Evolutionary conservation across 1,284 basidiomycete species (phyloP), one percentile per base, ranked within the genome.

Genomic region (Heliocybe sulcata): DNA sequence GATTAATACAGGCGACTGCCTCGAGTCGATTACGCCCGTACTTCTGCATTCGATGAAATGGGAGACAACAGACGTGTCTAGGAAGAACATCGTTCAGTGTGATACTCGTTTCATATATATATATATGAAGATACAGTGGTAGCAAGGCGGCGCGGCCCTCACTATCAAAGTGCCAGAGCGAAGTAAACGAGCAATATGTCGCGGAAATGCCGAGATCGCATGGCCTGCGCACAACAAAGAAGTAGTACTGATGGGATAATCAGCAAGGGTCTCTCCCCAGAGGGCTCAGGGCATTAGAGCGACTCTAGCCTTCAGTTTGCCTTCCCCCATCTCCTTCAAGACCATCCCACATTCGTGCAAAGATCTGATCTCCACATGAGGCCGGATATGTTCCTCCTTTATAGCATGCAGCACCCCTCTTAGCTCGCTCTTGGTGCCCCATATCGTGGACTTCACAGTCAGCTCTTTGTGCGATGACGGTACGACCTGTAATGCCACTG

Each of bases 331-430:
- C 10, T 60, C 61, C 38, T 59, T 45, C 25, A 61, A 35, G 11
- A 60, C 57, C 19, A 58, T 16, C 23, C 20, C 51, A 35, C 58
- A 59, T 14, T 61, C 57, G 9, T 56, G 53, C 56, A 65, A 53
- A 23, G 61, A 55, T 23, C 60, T 51, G 35, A 45, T 56, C 50
- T 64, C 60, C 16, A 65, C 60, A 50, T 58, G 47, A 10, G 62
- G 60, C 26, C 51, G 58, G 27, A 66, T 45, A 55, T 57, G 59
- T n/a, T 61, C 63, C 11, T 54, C 57, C 8, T 55, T 59, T 16
- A 66, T 57, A 2, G 59, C 62, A 19, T 58, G 52, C 25, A 64
- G 29, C 3, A 64, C 57, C 53, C 65, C 64, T 25, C 42, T 52
- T 29, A 65, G 49, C 48, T 63, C 61, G 25, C 31, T 35, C 20